Percentiles rank a stretch among this genome's conserved stretches.
Evolutionary conservation across 2,329 filamentous ascomycete species (phyloP).

Genomic region (Pyricularia pennisetigena): DNA sequence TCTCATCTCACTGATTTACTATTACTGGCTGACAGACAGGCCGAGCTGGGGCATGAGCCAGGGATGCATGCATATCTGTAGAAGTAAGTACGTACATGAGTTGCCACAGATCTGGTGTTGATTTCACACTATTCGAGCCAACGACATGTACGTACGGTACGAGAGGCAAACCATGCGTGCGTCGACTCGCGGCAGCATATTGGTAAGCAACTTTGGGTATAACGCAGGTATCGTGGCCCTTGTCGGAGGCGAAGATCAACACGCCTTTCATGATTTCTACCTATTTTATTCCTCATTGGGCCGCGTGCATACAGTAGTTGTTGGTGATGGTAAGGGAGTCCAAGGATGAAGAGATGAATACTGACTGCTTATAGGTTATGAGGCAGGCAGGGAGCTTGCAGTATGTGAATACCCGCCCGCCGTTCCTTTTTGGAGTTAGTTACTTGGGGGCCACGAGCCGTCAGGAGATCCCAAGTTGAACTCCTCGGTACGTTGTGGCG

Average conservation of each 20-base stretch:
- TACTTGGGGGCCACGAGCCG: neutral
- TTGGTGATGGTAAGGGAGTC: neutral
- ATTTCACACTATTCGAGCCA: neutral
- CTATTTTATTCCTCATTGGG: neutral
- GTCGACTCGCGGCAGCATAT: neutral
- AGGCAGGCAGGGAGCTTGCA: neutral
- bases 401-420: neutral
- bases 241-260: neutral
- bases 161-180: neutral
- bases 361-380: neutral
- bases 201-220: neutral
- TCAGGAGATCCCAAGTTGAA: neutral
- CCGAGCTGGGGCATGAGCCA: neutral
- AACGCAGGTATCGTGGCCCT: neutral
- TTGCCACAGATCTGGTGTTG: neutral
- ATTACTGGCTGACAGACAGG: neutral
- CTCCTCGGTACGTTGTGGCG: neutral
- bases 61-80: neutral
- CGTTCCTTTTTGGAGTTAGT: neutral
- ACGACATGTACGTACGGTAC: neutral
- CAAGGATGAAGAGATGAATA: neutral
- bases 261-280: neutral
- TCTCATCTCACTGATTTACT: neutral
- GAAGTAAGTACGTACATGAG: neutral
- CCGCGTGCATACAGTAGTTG: neutral